These are phyloP conservation scores for Alternaria infectoria DNA, from an alignment of 2,329 filamentous ascomycete genomes.

Conservation along the genomic window DNA sequence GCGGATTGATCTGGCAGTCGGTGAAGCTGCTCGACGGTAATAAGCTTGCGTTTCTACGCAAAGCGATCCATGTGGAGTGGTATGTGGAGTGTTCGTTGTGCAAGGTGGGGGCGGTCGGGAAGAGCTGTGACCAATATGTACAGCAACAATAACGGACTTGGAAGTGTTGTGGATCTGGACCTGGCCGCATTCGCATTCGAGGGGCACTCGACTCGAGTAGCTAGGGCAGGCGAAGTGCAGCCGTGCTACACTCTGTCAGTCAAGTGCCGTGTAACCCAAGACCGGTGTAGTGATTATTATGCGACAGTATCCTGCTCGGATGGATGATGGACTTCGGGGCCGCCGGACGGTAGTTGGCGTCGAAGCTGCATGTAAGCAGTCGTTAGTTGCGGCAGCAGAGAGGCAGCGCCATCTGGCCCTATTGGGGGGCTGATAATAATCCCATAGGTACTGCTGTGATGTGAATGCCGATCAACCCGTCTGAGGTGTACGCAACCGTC, in stretches of 20 bases:
- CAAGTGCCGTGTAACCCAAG: background rate
- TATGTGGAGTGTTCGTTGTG: background rate
- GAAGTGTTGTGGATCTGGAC: background rate
- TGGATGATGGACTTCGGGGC: background rate
- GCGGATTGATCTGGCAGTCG: background rate
- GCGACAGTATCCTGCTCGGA: background rate
- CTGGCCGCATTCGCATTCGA: background rate
- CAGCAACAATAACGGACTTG: background rate
- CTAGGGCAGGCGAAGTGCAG: background rate
- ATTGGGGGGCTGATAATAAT: background rate
- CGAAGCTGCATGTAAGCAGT: background rate
- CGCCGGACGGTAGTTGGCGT: background rate
- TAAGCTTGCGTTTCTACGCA: background rate
- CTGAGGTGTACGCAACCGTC: background rate
- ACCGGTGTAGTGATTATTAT: background rate
- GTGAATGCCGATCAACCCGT: background rate
- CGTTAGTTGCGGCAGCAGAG: background rate
- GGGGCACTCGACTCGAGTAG: background rate
- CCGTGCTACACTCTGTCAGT: background rate
- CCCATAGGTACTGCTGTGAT: background rate
- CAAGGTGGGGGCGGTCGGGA: background rate
- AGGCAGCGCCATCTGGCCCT: background rate
- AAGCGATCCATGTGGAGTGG: background rate
- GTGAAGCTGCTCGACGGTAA: background rate
- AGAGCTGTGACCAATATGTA: background rate